Evolutionary conservation across 306 rosid genomes (phyloP), one percentile per base, ranked within the genome.

Genomic region (Trifolium subterraneum): DNA sequence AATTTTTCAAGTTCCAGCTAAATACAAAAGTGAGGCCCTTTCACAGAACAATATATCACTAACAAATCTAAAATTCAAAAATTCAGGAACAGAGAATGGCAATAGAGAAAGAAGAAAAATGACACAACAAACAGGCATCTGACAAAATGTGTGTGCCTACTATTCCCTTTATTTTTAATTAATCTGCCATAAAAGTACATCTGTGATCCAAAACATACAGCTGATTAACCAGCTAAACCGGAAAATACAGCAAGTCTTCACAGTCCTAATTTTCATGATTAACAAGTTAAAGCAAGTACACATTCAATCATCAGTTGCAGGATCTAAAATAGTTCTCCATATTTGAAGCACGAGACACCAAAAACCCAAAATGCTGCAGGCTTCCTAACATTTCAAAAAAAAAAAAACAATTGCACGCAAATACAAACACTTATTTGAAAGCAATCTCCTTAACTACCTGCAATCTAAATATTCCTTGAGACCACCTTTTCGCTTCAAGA

Each of bases 401-500:
- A 0, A 77, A 76, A 35, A 77, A 36, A 52, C 79, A 72, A 38
- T 71, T 62, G 77, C 74, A 82, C 33, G 69, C 64, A 73, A 56
- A 75, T 52, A 68, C 72, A 64, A 72, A 45, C 29, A 38, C 74
- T 33, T 56, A 65, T 73, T 78, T 68, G 68, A 79, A 65, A 79
- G 75, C n/a, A n/a, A n/a, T n/a, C n/a, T n/a, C n/a, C 64, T 52
- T 84, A 61, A 47, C 59, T 72, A 84, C 99, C 99, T 95, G 96
- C 96, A 85, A 79, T 86, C 92, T 83, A 95, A 78, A 79, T 88
- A 95, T 75, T 87, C 99, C 80, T 90, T 96, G 81, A 90, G 89
- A 71, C 99, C 99, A 84, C 98, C 97, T 85, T 88, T 88, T 48
- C 99, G 91, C 93, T 89, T 95, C 80, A 95, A 82, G 76, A 89